Base-by-base conservation (phyloP, 768 basidiomycete genomes). In the Tylopilus subfusipes region DNA sequence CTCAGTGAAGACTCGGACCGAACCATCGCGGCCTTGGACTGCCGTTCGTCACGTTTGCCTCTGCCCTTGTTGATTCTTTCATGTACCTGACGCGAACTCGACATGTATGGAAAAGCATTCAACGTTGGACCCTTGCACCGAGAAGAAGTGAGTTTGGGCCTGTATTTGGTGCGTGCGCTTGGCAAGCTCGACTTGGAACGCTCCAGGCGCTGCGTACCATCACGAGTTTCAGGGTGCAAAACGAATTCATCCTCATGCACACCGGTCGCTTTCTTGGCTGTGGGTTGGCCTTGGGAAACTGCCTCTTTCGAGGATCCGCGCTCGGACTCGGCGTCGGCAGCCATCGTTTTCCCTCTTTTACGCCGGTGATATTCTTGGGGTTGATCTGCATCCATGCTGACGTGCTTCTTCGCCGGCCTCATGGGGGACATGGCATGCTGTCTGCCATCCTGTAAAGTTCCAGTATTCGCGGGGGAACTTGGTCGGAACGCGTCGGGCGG, bases 331-430 rank as follows among this genome's bases (percentile, higher is more conserved):
- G 42, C 19, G 48, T 54, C 42, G 49, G 52, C 56, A 47, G 48
- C 46, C 51, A 47, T 46, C 3, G 39, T 61, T 59, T 71, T 75
- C 33, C 68, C 68, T 60, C 65, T 73, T 55, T 76, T 74, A 47
- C 60, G 64, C 21, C 53, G 62, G 40, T 31, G 62, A 14, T 50
- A 50, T 59, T 63, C 63, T 54, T 58, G 47, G 19, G 59, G 50
- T 42, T 36, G 53, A 54, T 65, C 60, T 53, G 31, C 61, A 33
- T 64, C 66, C 34, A 70, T 67, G 31, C 65, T 74, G 55, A 72
- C 68, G 58, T 84, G 81, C 69, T 85, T 85, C 60, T 64, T 75
- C 22, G 77, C 70, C 25, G 62, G 66, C 57, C 77, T 72, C 68
- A 74, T 70, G 48, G 78, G 75, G 5, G 78, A 75, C 48, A 64